Conservation (phyloP, 208 protist genomes). For the Acanthamoeba royreba region DNA sequence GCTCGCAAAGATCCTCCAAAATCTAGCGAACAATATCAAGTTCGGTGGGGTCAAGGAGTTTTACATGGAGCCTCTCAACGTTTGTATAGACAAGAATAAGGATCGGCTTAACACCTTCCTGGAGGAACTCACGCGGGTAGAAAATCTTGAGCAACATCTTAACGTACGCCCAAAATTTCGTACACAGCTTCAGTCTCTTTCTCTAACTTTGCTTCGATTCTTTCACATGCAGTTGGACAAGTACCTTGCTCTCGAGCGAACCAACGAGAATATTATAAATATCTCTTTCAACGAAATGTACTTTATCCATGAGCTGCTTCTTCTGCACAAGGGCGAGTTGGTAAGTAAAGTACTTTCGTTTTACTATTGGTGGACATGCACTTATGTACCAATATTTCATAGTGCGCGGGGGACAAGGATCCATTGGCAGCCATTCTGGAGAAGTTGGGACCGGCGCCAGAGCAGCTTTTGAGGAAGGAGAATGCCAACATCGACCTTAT, state of each 20-base stretch:
- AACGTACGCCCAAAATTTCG: neutral
- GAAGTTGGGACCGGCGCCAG: slow-evolving; percentile 56
- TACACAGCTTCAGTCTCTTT: neutral
- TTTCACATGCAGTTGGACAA: slow-evolving; percentile 48
- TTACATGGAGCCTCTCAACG: slow-evolving; percentile 68
- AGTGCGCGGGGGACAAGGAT: slow-evolving; percentile 13
- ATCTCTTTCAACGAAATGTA: slow-evolving; percentile 81
- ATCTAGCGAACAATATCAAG: slow-evolving; percentile 67
- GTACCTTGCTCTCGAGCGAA: slow-evolving; percentile 53
- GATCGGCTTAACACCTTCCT: slow-evolving; percentile 64
- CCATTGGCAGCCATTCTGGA: slow-evolving; percentile 44
- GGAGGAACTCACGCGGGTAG: slow-evolving; percentile 59
- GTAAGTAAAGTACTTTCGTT: neutral
- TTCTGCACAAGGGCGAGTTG: slow-evolving; percentile 50
- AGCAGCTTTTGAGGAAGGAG: slow-evolving; percentile 59
- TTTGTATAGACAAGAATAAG: slow-evolving; percentile 59
- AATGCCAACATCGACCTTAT: slow-evolving; percentile 65
- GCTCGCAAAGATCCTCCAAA: slow-evolving; percentile 76
- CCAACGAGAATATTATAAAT: slow-evolving; percentile 51
- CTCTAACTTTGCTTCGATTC: neutral
- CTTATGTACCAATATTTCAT: neutral
- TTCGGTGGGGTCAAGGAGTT: slow-evolving; percentile 72
- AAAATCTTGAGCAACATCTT: slow-evolving; percentile 69
- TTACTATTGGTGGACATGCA: neutral
- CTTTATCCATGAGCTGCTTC: slow-evolving; percentile 68